These are phyloP conservation scores for Jackrogersella minutella DNA, from an alignment of 495 filamentous ascomycete species.

Conservation along the genomic window DNA sequence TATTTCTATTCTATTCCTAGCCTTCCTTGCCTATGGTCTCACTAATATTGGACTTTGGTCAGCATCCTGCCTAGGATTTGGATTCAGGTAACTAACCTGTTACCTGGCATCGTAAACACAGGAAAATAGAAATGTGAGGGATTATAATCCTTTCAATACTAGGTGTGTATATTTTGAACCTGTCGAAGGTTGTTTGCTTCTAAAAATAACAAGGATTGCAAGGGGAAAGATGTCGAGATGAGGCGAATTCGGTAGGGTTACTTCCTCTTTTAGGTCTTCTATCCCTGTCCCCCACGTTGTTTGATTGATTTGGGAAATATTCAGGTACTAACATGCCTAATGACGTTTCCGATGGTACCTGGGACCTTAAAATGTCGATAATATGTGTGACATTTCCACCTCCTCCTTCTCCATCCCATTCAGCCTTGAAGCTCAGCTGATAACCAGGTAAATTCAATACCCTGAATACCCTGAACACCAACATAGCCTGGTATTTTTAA, in stretches of 20 bases:
- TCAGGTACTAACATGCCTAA: too few species aligned
- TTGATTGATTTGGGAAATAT: too few species aligned
- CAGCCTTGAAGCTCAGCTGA: too few species aligned
- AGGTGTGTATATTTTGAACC: background rate
- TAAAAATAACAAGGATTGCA: conserved; percentile 18
- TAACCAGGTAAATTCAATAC: too few species aligned
- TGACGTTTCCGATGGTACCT: too few species aligned
- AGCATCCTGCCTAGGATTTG: conserved; percentile 4
- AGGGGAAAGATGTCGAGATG: background rate
- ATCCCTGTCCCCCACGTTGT: too few species aligned
- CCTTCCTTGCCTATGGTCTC: conserved; percentile 1
- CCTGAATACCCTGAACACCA: too few species aligned
- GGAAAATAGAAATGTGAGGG: background rate
- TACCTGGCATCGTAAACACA: background rate
- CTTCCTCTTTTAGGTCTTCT: background rate
- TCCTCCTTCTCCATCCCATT: too few species aligned
- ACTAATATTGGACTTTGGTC: background rate
- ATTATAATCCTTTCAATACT: background rate
- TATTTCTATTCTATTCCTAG: conserved; percentile 9
- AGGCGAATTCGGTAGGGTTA: background rate
- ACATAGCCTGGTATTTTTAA: too few species aligned
- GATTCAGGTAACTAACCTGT: background rate
- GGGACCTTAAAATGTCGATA: too few species aligned
- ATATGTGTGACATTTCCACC: too few species aligned
- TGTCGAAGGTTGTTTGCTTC: conserved; percentile 1